Percentiles rank a stretch among this genome's conserved stretches.
phyloP scores from a whole-genome alignment of 768 basidiomycete genomes.

The Cystobasidium onofrii region DNA sequence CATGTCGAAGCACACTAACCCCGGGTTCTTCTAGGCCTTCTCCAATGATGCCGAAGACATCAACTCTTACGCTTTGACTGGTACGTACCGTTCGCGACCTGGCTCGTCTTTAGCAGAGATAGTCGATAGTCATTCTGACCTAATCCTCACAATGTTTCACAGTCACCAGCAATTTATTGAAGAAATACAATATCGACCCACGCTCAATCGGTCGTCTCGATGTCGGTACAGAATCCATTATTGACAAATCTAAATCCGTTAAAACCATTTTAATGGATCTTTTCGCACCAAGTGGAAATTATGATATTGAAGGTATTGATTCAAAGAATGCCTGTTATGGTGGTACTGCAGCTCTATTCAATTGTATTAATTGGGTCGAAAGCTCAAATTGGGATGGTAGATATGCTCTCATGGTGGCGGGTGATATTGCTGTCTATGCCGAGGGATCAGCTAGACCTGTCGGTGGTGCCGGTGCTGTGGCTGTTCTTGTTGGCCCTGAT shows the following conservation, averaged over 20 bases:
- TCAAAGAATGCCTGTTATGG: constrained; percentile 99
- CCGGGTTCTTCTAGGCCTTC: constrained; percentile 60
- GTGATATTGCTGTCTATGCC: constrained; percentile 96
- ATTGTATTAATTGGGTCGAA: constrained; percentile 97
- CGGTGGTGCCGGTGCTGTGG: constrained; percentile 91
- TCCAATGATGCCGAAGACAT: constrained; percentile 98
- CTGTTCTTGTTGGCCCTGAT: constrained; percentile 90
- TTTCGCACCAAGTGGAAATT: constrained; percentile 83
- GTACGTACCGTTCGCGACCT: constrained; percentile 49
- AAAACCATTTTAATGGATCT: constrained; percentile 99
- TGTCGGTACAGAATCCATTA: constrained; percentile 97
- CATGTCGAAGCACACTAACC: background rate
- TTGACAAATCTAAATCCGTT: constrained; percentile 98
- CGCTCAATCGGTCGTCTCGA: constrained; percentile 94
- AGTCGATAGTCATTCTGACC: background rate
- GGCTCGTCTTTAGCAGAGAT: background rate
- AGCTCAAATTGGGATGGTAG: constrained; percentile 93
- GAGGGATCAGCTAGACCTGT: constrained; percentile 90
- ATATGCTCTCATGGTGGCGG: constrained; percentile 90
- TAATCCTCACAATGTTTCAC: constrained; percentile 13
- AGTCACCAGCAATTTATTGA: constrained; percentile 82
- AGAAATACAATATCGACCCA: constrained; percentile 93
- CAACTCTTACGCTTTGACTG: constrained; percentile 92
- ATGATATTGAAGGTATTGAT: constrained; percentile 96
- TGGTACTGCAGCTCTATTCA: constrained; percentile 96